Evolutionary conservation across 2,329 filamentous ascomycete species (phyloP).

Genomic region (Ophiostoma sp.): DNA sequence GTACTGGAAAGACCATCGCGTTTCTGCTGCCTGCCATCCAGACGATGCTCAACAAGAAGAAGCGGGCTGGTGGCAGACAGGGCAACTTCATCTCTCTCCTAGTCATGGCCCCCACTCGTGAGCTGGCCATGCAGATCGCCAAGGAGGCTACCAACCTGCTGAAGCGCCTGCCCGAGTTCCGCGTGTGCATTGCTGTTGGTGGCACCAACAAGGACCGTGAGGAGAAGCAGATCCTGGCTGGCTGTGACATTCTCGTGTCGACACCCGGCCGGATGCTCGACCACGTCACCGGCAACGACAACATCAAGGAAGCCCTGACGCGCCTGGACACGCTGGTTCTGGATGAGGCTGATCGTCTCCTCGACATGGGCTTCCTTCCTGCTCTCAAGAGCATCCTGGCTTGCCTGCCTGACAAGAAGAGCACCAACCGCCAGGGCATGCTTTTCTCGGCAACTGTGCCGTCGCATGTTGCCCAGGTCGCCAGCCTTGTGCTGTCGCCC

Average conservation of each 20-base stretch:
- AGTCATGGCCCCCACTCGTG: conserved; percentile 66
- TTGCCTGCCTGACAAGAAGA: conserved; percentile 58
- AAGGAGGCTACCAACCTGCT: conserved; percentile 67
- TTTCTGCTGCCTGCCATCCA: conserved; percentile 82
- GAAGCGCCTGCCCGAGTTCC: conserved; percentile 66
- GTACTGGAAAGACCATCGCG: conserved; percentile 79
- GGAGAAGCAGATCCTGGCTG: conserved; percentile 63
- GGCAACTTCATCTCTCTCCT: conserved; percentile 50
- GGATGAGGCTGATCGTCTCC: conserved; percentile 74
- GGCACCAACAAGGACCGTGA: conserved; percentile 70
- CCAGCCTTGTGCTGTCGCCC: conserved; percentile 60
- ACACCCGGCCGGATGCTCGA: conserved; percentile 76
- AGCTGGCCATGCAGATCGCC: conserved; percentile 65
- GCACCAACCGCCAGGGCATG: conserved; percentile 63
- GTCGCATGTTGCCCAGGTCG: conserved; percentile 70
- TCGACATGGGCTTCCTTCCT: conserved; percentile 81
- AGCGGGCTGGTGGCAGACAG: conserved; percentile 28
- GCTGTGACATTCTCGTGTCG: conserved; percentile 74
- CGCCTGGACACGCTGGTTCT: conserved; percentile 72
- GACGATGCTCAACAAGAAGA: conserved; percentile 53
- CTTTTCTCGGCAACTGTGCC: conserved; percentile 83
- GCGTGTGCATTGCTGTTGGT: conserved; percentile 72
- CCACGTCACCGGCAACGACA: conserved; percentile 68
- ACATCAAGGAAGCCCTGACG: conserved; percentile 60
- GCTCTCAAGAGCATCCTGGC: conserved; percentile 71